Conservation (phyloP, 2,329 filamentous ascomycete genomes). For the Fusarium mexicanum region DNA sequence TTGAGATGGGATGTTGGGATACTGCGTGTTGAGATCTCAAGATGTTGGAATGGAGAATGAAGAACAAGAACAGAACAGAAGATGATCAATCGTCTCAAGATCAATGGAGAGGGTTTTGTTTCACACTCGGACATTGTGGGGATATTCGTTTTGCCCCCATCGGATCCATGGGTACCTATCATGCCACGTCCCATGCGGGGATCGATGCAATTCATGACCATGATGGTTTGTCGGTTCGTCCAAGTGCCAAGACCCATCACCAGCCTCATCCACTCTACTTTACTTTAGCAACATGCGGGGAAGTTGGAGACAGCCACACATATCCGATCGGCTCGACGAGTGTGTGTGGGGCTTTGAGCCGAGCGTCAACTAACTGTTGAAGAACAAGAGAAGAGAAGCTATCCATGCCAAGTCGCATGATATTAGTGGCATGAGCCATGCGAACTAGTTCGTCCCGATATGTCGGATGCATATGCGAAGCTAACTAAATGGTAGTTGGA, state of each 20-base stretch:
- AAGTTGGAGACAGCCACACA: slow-evolving; percentile 39
- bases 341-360: slow-evolving; percentile 41
- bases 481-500: neutral
- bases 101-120: slow-evolving; percentile 17
- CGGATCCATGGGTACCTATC: slow-evolving; percentile 5
- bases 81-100: slow-evolving; percentile 12
- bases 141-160: slow-evolving; percentile 14
- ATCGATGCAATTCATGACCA: neutral
- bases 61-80: slow-evolving; percentile 1
- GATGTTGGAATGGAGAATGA: neutral
- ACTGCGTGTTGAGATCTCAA: neutral
- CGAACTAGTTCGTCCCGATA: neutral
- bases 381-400: neutral
- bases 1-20: neutral
- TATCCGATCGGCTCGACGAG: slow-evolving; percentile 43
- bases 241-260: neutral
- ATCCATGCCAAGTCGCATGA: slow-evolving; percentile 12
- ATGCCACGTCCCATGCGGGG: slow-evolving; percentile 27
- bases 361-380: slow-evolving; percentile 10
- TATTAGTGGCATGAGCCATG: slow-evolving; percentile 2
- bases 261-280: slow-evolving; percentile 10
- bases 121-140: slow-evolving; percentile 17
- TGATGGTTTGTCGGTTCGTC: slow-evolving; percentile 5
- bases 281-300: slow-evolving; percentile 36
- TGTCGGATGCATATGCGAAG: neutral